Percentiles rank a stretch among this genome's conserved stretches.
phyloP scores from a whole-genome alignment of 257 asterid species.

The Nemophila menziesii region DNA sequence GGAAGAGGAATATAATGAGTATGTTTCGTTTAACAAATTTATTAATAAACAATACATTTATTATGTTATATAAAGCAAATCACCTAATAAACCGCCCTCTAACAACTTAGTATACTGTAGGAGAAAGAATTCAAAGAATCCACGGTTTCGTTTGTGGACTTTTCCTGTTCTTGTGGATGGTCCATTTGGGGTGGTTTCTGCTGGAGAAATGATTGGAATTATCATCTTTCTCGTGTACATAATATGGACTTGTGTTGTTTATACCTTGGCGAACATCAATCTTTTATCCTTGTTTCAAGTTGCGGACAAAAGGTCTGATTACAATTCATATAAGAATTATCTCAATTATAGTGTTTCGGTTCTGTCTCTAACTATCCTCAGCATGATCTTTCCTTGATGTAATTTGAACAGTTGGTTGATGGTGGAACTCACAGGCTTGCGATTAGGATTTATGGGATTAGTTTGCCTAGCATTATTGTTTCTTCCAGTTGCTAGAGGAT shows the following conservation, averaged over 20 bases:
- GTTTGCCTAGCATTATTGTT: conserved; percentile 60
- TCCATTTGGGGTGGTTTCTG: conserved; percentile 85
- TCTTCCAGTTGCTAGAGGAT: conserved; percentile 72
- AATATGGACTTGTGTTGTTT: conserved; percentile 46
- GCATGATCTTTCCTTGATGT: not conserved
- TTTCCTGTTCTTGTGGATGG: conserved; percentile 73
- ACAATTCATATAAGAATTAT: too few relatives aligned
- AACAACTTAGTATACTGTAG: too few relatives aligned
- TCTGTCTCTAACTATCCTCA: conserved; percentile 9
- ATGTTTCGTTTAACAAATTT: not conserved
- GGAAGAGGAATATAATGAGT: conserved; percentile 34
- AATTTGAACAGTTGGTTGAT: conserved; percentile 21
- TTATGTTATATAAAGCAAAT: too few relatives aligned
- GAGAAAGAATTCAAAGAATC: conserved; percentile 21
- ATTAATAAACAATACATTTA: too few relatives aligned
- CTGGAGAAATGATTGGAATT: conserved; percentile 71
- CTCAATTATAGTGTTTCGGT: too few relatives aligned
- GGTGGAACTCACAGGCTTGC: conserved; percentile 56
- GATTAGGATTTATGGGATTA: conserved; percentile 55
- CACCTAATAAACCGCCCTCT: too few relatives aligned
- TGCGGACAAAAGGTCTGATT: conserved; percentile 30
- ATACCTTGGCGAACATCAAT: conserved; percentile 22
- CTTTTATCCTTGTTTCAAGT: conserved; percentile 16
- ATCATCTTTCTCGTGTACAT: conserved; percentile 31
- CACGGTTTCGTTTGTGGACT: conserved; percentile 60